Conservation (phyloP, 495 filamentous ascomycete genomes). For the Aspergillus olivimuriae region DNA sequence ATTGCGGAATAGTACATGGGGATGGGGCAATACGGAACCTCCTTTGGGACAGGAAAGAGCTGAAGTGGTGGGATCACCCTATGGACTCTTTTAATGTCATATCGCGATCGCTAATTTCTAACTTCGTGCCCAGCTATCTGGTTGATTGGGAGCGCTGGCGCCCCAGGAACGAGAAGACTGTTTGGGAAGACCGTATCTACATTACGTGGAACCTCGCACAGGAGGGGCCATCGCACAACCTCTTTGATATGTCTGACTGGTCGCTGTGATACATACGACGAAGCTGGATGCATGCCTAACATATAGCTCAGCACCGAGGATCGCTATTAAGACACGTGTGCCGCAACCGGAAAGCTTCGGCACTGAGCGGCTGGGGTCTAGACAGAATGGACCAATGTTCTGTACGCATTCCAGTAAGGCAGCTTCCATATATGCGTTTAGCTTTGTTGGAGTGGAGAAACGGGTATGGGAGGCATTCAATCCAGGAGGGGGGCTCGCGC, state of each 20-base stretch:
- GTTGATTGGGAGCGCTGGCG: slow-evolving; percentile 4
- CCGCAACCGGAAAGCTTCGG: no score
- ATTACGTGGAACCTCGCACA: slow-evolving; percentile 5
- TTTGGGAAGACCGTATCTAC: slow-evolving; percentile 1
- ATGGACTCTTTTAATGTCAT: background rate
- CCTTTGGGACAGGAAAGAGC: slow-evolving; percentile 2
- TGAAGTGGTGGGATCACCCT: background rate
- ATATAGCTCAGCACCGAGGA: no score
- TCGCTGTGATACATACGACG: background rate
- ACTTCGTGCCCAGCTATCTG: slow-evolving; percentile 1
- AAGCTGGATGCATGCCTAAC: no score
- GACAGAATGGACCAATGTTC: no score
- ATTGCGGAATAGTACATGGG: background rate
- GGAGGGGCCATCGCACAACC: background rate
- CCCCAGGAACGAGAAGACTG: background rate
- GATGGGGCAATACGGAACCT: slow-evolving; percentile 4
- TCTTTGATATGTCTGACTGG: slow-evolving; percentile 4
- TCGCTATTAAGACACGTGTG: no score
- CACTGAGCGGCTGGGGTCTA: no score
- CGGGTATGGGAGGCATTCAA: no score
- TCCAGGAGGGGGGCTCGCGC: no score
- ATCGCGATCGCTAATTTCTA: background rate
- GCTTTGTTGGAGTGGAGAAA: no score
- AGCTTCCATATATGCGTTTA: no score
- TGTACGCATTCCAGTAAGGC: no score